Base-by-base conservation (phyloP, 331 rosid genomes). In the Cydonia oblonga region DNA sequence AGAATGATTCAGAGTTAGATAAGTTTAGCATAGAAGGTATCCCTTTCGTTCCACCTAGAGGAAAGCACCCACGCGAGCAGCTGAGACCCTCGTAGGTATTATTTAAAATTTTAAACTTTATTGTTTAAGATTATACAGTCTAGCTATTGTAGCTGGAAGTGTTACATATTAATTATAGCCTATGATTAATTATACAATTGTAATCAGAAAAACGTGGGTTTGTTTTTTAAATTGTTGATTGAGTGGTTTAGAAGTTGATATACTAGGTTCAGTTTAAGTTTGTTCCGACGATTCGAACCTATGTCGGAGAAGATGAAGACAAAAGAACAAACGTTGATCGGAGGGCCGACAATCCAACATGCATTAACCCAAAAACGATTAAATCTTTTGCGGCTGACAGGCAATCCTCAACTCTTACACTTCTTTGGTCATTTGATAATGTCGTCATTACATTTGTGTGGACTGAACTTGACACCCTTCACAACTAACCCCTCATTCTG, bases 241-340 rank as follows among this genome's bases (percentile, higher is more conserved):
- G 9, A 38, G 20, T 52, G 49, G 5, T 33, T 24, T 56, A 64
- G 22, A 15, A 38, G 44, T 38, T 38, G 15, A 51, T 19, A 32
- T 57, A 26, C 69, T 7, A 71, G 68, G 68, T 28, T 42, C 30
- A 32, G 60, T 28, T 28, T 32, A 32, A 60, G 64, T 68, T 62
- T 19, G 65, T 49, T 33, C 25, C 3, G 76, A 59, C 54, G 52
- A 58, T 46, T 69, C 40, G 64, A 80, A 69, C 7, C 10, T 16
- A 78, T 85, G 96, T 88, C 87, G 69, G 6, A n/a, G 18, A 59
- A 72, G 65, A 62, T 28, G 18, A 72, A 70, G 92, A 87, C 96
- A 86, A 65, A 11, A 38, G 46, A 38, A 38, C 46, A 38, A 38
- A 38, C 5, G 14, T 38, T 11, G 46, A 11, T 38, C 46, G 46